Percentiles rank a stretch among this genome's conserved stretches.
Conservation (phyloP, 139 green algal species). For the Pedinophyceae sp. region DNA sequence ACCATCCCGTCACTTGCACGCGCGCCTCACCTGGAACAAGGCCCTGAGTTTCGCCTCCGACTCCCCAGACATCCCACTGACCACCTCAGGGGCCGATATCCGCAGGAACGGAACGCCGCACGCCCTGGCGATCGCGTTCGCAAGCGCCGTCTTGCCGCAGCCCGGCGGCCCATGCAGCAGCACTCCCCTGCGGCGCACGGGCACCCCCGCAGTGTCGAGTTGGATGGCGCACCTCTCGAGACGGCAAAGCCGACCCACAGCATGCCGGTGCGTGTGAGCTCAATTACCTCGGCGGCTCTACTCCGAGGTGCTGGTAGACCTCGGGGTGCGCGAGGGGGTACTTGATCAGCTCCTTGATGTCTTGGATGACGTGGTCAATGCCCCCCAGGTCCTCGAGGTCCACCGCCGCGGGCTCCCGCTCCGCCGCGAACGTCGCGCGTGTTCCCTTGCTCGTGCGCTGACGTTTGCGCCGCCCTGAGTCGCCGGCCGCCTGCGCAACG, state of each 20-base stretch:
- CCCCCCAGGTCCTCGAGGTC: constrained; percentile 63
- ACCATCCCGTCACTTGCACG: not conserved
- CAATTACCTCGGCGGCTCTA: constrained; percentile 72
- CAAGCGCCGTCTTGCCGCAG: constrained; percentile 79
- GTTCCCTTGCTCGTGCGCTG: too few species aligned
- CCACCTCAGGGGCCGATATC: constrained; percentile 59
- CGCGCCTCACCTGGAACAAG: constrained; percentile 33
- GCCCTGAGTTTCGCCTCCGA: constrained; percentile 65
- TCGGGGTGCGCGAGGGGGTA: constrained; percentile 78
- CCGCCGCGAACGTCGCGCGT: too few species aligned
- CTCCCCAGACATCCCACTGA: constrained; percentile 62
- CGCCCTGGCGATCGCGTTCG: constrained; percentile 80
- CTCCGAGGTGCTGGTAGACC: constrained; percentile 22
- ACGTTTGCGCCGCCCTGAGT: too few species aligned
- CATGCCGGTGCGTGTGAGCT: too few species aligned
- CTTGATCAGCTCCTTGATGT: constrained; percentile 74
- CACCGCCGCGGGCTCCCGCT: too few species aligned
- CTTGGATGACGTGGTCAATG: constrained; percentile 54
- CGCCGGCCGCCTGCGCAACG: too few species aligned
- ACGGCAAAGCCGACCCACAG: too few species aligned
- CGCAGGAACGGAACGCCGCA: constrained; percentile 70
- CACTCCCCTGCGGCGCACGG: too few species aligned
- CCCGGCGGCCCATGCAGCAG: constrained; percentile 78
- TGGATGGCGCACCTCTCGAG: too few species aligned
- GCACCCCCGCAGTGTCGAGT: too few species aligned